phyloP scores from a whole-genome alignment of 495 filamentous ascomycete genomes.

The Hypoxylon lienhwacheense region DNA sequence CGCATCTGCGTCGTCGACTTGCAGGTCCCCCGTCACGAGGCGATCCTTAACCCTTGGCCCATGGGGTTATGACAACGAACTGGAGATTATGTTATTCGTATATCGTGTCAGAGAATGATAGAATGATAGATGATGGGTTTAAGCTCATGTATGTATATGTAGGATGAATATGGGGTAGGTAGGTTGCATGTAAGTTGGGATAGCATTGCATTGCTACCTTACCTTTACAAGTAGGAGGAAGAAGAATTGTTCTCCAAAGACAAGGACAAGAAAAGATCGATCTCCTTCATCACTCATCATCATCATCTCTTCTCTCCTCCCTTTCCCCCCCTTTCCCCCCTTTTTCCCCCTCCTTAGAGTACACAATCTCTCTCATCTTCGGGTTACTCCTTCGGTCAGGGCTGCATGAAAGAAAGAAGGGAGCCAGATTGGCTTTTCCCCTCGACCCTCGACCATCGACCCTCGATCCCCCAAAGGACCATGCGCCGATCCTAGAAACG shows the following conservation, averaged over 20 bases:
- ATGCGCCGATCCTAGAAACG: conserved; percentile 28
- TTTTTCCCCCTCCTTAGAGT: no score
- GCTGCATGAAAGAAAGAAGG: conserved; percentile 26
- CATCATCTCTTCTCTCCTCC: no score
- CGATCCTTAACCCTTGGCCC: conserved; percentile 7
- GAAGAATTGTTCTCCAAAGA: conserved; percentile 22
- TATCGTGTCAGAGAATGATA: no score
- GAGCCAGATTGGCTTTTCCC: conserved; percentile 23
- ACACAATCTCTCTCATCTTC: no score
- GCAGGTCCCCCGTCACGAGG: background rate
- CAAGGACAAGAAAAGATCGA: no score
- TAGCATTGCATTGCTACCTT: conserved; percentile 11
- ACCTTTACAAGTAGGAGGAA: no score
- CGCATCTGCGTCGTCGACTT: background rate
- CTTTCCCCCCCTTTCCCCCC: no score
- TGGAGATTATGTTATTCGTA: conserved; percentile 26
- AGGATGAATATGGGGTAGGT: no score
- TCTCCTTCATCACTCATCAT: no score
- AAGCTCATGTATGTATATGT: no score
- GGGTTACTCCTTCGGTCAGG: conserved; percentile 25
- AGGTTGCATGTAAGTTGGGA: background rate
- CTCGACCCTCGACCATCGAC: no score
- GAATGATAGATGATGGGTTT: no score
- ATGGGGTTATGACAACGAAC: conserved; percentile 17
- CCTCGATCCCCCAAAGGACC: conserved; percentile 26